These are phyloP conservation scores for Aspergillus haitiensis DNA, from an alignment of 495 filamentous ascomycete species.

Conservation along the genomic window DNA sequence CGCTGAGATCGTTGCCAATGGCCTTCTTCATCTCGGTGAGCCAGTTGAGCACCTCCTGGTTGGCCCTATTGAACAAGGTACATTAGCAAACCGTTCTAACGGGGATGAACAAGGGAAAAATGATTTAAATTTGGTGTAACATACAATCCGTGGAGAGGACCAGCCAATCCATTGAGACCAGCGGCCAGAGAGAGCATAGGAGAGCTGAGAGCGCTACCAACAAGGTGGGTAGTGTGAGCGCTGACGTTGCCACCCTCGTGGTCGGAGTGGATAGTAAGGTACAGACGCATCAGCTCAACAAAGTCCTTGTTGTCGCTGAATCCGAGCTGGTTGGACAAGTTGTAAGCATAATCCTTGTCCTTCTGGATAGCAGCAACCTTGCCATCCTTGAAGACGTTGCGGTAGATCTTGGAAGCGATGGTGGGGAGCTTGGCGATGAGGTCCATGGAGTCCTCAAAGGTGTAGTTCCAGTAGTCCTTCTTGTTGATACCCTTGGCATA, in stretches of 20 bases:
- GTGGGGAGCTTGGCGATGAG: conserved; percentile 99
- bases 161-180: conserved; percentile 95
- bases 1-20: conserved; percentile 90
- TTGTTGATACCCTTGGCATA: conserved; percentile 99
- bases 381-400: conserved; percentile 99
- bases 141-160: conserved; percentile 91
- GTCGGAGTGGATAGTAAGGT: conserved; percentile 98
- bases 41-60: conserved; percentile 99
- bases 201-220: conserved; percentile 94
- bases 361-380: conserved; percentile 94
- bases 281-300: conserved; percentile 95
- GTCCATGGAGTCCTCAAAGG: conserved; percentile 99
- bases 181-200: conserved; percentile 94
- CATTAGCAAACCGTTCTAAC: conserved; percentile 21
- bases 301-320: conserved; percentile 96
- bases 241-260: conserved; percentile 99
- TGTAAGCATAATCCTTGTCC: conserved; percentile 98
- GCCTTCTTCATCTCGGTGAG: conserved; percentile 97
- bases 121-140: conserved; percentile 18
- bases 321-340: conserved; percentile 98
- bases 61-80: conserved; percentile 55
- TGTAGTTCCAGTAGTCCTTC: conserved; percentile 98
- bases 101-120: neutral
- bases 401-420: conserved; percentile 97
- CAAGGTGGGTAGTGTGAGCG: conserved; percentile 97